phyloP scores from a whole-genome alignment of 371 early-diverging fungal species.

The Rhizopus delemar region DNA sequence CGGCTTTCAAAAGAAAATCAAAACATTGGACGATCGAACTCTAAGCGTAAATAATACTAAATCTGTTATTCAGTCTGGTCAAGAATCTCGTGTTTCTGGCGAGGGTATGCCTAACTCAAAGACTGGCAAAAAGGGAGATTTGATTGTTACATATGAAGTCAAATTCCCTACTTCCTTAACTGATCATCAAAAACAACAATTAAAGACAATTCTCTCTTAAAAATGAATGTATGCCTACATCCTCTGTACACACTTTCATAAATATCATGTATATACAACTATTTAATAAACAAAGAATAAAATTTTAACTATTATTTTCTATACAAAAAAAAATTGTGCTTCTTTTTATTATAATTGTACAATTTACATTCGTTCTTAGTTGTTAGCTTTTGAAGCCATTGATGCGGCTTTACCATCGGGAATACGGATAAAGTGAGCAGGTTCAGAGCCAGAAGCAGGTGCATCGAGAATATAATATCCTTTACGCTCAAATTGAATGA shows the following conservation, averaged over 20 bases:
- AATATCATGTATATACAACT: neutral
- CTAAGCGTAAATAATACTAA: constrained; percentile 66
- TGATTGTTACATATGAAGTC: constrained; percentile 77
- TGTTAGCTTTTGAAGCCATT: constrained; percentile 66
- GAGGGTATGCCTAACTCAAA: constrained; percentile 94
- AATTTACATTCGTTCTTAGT: neutral
- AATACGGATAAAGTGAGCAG: constrained; percentile 79
- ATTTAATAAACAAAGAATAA: neutral
- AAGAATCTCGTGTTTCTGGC: constrained; percentile 71
- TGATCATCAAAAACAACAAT: constrained; percentile 62
- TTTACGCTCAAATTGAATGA: constrained; percentile 98
- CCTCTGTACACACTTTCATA: neutral
- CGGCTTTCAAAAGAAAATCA: constrained; percentile 77
- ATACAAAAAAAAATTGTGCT: neutral
- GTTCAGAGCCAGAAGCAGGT: constrained; percentile 51
- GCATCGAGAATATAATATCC: constrained; percentile 96
- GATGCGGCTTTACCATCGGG: constrained; percentile 92
- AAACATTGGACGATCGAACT: constrained; percentile 77
- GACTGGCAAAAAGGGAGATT: constrained; percentile 84
- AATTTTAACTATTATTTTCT: neutral
- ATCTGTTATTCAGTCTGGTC: constrained; percentile 72
- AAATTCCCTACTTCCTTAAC: constrained; percentile 78
- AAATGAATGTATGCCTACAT: neutral
- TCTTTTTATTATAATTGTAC: neutral
- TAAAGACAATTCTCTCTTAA: constrained; percentile 24